Percentiles rank a stretch among this genome's conserved stretches.
phyloP scores from a whole-genome alignment of 148 eudicot genomes.

The Tetragonia tetragonoides region DNA sequence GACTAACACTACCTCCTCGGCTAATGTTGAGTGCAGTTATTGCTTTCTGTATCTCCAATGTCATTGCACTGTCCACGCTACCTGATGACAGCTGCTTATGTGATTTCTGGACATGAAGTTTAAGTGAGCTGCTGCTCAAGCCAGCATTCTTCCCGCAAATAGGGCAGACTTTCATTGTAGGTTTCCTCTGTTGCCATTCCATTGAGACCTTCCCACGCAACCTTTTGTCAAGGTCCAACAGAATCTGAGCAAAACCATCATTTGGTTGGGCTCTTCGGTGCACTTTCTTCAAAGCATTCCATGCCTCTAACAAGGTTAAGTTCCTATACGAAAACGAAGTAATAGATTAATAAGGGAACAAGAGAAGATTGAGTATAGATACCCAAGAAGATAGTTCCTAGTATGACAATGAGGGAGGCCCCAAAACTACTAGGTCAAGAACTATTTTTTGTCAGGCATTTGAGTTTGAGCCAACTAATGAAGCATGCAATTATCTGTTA shows the following conservation, averaged over 20 bases:
- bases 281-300: constrained; percentile 77
- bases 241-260: constrained; percentile 89
- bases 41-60: constrained; percentile 90
- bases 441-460: not conserved
- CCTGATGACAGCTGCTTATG: constrained; percentile 92
- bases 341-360: not conserved
- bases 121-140: constrained; percentile 89
- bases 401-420: not conserved
- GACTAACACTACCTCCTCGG: constrained; percentile 86
- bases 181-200: constrained; percentile 97
- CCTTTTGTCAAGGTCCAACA: constrained; percentile 65
- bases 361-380: no score
- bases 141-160: constrained; percentile 98
- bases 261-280: constrained; percentile 97
- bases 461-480: not conserved
- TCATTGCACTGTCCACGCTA: constrained; percentile 98
- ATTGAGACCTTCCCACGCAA: constrained; percentile 88
- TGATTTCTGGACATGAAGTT: constrained; percentile 90
- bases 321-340: constrained; percentile 48
- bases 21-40: constrained; percentile 72
- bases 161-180: constrained; percentile 87
- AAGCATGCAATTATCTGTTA: not conserved
- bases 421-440: not conserved
- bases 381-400: no score
- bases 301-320: constrained; percentile 67